A percentile compares a stretch with the other conserved stretches of the same genome.
phyloP scores from a whole-genome alignment of 78 protist species.

The Dictyostelium purpureum region DNA sequence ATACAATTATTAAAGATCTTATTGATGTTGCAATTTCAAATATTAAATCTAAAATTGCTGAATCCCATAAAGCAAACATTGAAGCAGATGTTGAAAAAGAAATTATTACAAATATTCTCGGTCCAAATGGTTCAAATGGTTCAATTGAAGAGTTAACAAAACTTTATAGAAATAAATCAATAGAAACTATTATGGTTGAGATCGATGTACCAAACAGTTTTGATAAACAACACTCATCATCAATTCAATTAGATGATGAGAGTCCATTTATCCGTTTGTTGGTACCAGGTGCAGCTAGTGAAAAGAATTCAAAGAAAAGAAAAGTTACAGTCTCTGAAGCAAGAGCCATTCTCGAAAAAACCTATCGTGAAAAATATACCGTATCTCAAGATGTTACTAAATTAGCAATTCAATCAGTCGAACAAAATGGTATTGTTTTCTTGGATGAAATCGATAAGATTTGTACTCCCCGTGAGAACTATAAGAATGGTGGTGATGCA shows the following conservation, averaged over 20 bases:
- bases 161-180: conserved; percentile 11
- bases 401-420: conserved; percentile 87
- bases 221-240: background rate
- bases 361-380: conserved; percentile 25
- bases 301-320: background rate
- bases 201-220: conserved; percentile 13
- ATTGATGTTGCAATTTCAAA: conserved; percentile 62
- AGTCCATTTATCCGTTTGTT: background rate
- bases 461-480: conserved; percentile 18
- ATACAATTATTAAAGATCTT: conserved; percentile 87
- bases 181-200: conserved; percentile 48
- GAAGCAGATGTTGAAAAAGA: conserved; percentile 74
- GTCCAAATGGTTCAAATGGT: background rate
- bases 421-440: conserved; percentile 95
- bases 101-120: conserved; percentile 33
- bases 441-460: conserved; percentile 97
- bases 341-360: conserved; percentile 19
- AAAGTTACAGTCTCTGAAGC: conserved; percentile 33
- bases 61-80: conserved; percentile 16
- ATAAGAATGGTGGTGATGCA: conserved; percentile 77
- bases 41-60: conserved; percentile 38
- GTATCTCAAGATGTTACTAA: conserved; percentile 74
- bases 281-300: background rate
- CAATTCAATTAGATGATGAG: background rate
- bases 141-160: conserved; percentile 28